Evolutionary conservation across 2,329 filamentous ascomycete genomes (phyloP), one percentile per base, ranked within the genome.

Genomic region (Seiridium cupressi): DNA sequence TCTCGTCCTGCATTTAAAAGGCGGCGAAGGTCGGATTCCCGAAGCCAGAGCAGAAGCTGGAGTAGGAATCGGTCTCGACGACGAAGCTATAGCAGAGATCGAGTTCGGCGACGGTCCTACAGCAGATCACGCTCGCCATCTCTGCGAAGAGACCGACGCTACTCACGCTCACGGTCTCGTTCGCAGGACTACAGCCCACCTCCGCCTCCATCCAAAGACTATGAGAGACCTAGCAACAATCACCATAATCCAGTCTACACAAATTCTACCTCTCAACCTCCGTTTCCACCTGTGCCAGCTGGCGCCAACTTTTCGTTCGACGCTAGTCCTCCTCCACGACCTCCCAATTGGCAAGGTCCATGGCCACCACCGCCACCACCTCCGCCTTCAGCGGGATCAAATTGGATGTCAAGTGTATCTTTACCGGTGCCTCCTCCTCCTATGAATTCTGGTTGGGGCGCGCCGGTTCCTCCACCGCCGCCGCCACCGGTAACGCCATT

Each of bases 1-100:
- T 72, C 71, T 3, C 72, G 70, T 2, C 76, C 76, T 0, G 71
- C 73, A 3, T 75, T 74, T 57, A 80, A 80, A 63, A 71, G 76
- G 48, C 72, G 72, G 26, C 73, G 78, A 2, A 61, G 76, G n/a
- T 77, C 77, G 18, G 61, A 63, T 9, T 77, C 77, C 3, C 68
- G 64, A 5, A 72, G 69, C 49, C 66, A 66, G 2, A 76, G 73
- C 59, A 67, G 67, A 31, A 76, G 72, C 44, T 64, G 61, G 11
- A 65, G 63, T 59, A 63, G 66, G 46, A 70, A 64, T 55, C 66
- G 67, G 5, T 68, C 67, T 35, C 62, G 66, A 7, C 47, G 48
- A 1, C 57, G 63, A 46, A 61, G 58, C 55, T 64, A 63, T 44
- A 61, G 61, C 63, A 65, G 54, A 68, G 72, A 61, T 40, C 64